Conservation (phyloP, 2,329 filamentous ascomycete species). For the Echinosphaeria canescens region DNA sequence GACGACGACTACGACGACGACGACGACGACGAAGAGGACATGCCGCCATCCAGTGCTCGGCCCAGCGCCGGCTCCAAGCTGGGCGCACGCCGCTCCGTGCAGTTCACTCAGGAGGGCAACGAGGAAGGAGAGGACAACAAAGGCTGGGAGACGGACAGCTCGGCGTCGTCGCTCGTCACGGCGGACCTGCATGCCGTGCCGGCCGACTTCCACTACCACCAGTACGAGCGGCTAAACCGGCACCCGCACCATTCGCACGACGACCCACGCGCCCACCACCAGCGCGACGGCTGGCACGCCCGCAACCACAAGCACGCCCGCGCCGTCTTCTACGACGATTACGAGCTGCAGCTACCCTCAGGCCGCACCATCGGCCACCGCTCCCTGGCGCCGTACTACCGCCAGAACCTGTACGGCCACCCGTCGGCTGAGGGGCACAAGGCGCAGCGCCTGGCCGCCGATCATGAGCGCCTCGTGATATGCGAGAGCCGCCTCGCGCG, state of each 20-base stretch:
- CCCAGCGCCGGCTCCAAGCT: conserved; percentile 42
- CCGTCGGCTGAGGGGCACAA: conserved; percentile 64
- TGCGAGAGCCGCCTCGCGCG: too few relatives aligned
- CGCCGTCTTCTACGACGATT: conserved; percentile 77
- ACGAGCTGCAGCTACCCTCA: conserved; percentile 80
- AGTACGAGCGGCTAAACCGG: conserved; percentile 49
- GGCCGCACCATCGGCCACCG: conserved; percentile 81
- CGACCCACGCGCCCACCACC: conserved; percentile 51
- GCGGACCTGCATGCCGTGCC: conserved; percentile 65
- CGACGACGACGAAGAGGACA: conserved; percentile 19
- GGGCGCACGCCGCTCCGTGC: conserved; percentile 32
- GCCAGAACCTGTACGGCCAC: conserved; percentile 78
- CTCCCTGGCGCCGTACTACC: conserved; percentile 70
- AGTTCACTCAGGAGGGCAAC: conserved; percentile 25
- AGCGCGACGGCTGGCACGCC: conserved; percentile 60
- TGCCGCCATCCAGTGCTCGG: conserved; percentile 12
- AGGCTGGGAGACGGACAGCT: conserved; percentile 91
- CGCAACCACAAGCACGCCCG: conserved; percentile 57
- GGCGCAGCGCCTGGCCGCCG: conserved; percentile 7
- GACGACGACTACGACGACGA: conserved; percentile 41
- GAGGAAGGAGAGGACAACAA: conserved; percentile 36
- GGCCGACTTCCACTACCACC: conserved; percentile 47
- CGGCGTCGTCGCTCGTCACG: conserved; percentile 71
- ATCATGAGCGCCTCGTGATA: too few relatives aligned
- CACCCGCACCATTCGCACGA: conserved; percentile 56